A percentile compares a stretch with the other conserved stretches of the same genome.
Conservation (phyloP, 768 basidiomycete species). For the Tulasnella sp. region DNA sequence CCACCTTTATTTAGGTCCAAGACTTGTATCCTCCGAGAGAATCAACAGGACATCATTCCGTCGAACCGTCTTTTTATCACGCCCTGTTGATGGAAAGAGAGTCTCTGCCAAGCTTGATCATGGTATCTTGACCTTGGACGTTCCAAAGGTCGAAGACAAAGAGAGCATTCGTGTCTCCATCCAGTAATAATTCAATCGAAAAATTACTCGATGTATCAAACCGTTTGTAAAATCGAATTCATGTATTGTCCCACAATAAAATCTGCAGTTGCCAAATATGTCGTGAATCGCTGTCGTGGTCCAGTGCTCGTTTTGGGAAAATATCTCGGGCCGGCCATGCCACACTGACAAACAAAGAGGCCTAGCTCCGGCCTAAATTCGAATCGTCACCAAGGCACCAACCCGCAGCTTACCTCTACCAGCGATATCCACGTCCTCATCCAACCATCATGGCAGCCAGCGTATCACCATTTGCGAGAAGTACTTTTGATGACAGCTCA, state of each 20-base stretch:
- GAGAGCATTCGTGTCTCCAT: background rate
- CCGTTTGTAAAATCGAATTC: background rate
- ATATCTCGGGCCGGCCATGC: background rate
- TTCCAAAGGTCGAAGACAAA: conserved; percentile 13
- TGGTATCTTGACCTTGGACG: conserved; percentile 15
- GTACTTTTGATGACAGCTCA: conserved; percentile 30
- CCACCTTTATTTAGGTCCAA: no score
- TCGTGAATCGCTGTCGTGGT: background rate
- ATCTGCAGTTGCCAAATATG: no score
- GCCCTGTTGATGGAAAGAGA: conserved; percentile 10
- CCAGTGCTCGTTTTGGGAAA: background rate
- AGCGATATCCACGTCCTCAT: background rate
- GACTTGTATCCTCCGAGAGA: no score
- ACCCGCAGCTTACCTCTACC: background rate
- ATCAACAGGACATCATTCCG: conserved; percentile 7
- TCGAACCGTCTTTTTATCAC: conserved; percentile 16
- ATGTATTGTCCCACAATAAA: no score
- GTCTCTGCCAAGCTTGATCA: conserved; percentile 15
- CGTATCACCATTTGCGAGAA: conserved; percentile 33
- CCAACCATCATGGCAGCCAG: background rate
- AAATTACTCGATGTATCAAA: background rate
- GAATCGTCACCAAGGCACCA: background rate
- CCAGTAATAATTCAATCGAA: background rate
- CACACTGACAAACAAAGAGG: background rate
- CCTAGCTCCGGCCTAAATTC: background rate